Evolutionary conservation across 139 green algal genomes (phyloP), one percentile per base, ranked within the genome.

Genomic region (Eudorina sp.): DNA sequence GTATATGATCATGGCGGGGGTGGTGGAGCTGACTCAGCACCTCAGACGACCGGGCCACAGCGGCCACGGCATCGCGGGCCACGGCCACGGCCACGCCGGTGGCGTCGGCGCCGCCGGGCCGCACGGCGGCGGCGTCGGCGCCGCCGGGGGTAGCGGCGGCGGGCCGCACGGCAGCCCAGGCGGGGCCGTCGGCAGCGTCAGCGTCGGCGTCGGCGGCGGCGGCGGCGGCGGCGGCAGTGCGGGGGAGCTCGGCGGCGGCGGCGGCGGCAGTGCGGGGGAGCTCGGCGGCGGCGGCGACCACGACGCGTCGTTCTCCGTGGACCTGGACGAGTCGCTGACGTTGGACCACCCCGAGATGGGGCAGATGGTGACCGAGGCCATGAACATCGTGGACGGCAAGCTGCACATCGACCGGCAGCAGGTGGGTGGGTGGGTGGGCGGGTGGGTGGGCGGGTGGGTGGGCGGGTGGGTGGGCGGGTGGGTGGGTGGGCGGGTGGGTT

Each of bases 1-100:
- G 14, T 94, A 88, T 83, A 92, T 94, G 84, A 89, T 94, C 43
- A 94, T 95, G 91, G 86, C 73, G 55, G 92, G 92, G 25, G 91
- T 92, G n/a, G 93, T 94, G 34, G 92, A 95, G 80, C 92, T 95
- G 29, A 53, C 90, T 53, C 86, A 90, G 68, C 88, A 89, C 29
- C 68, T 92, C 27, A 36, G 36, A 36, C 70, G 40, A 4, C n/a
- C 51, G 13, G 73, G 45, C 5, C 64, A 45, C 64, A 34, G 76
- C 31, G 43, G 41, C 29, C 2, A 27, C 38, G 79, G 29, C 41
- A 34, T 4, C 27, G 58, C 34, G 16, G 58, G 23, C 2, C 21
- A 29, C n/a, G 29, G 66, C 43, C 21, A 51, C n/a, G 62, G 43
- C 29, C 64, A 51, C 45, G 62, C 43, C 43, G 43, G 43, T 41